phyloP scores from a whole-genome alignment of 164 flowering plant genomes.

The Vitis cinerea region DNA sequence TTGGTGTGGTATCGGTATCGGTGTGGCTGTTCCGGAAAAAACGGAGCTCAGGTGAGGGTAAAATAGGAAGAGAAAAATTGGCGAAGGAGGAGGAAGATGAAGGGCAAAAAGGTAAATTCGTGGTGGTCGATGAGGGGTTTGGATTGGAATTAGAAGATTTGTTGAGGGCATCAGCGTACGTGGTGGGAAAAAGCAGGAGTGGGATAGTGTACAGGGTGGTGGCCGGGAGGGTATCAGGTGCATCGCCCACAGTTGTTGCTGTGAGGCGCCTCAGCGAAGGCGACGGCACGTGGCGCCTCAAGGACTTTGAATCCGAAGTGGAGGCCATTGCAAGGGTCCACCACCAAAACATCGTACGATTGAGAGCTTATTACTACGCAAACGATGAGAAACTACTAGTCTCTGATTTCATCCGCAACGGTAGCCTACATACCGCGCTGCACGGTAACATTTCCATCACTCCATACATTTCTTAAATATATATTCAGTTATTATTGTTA shows the following conservation, averaged over 20 bases:
- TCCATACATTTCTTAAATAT: not conserved
- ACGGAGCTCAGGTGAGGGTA: constrained; percentile 21
- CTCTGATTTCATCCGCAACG: constrained; percentile 80
- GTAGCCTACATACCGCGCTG: constrained; percentile 71
- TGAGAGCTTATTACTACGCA: constrained; percentile 90
- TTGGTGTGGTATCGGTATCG: constrained; percentile 49
- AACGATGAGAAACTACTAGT: constrained; percentile 83
- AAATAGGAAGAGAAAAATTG: constrained; percentile 34
- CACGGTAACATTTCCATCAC: constrained; percentile 54
- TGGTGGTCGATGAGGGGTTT: constrained; percentile 74
- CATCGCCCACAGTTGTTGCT: constrained; percentile 51
- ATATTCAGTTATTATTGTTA: too few relatives aligned
- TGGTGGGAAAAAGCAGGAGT: constrained; percentile 85
- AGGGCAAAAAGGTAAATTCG: constrained; percentile 78
- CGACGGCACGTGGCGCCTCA: constrained; percentile 53
- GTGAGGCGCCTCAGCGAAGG: constrained; percentile 86
- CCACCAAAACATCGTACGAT: constrained; percentile 76
- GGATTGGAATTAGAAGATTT: constrained; percentile 85
- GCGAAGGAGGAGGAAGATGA: constrained; percentile 34
- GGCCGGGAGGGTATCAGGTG: constrained; percentile 49
- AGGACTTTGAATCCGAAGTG: constrained; percentile 88
- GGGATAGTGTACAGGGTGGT: constrained; percentile 97
- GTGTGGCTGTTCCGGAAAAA: constrained; percentile 62
- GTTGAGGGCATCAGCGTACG: constrained; percentile 95
- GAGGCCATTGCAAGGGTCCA: constrained; percentile 67